phyloP scores from a whole-genome alignment of 2,329 filamentous ascomycete species.

The Metarhizium robertsii region DNA sequence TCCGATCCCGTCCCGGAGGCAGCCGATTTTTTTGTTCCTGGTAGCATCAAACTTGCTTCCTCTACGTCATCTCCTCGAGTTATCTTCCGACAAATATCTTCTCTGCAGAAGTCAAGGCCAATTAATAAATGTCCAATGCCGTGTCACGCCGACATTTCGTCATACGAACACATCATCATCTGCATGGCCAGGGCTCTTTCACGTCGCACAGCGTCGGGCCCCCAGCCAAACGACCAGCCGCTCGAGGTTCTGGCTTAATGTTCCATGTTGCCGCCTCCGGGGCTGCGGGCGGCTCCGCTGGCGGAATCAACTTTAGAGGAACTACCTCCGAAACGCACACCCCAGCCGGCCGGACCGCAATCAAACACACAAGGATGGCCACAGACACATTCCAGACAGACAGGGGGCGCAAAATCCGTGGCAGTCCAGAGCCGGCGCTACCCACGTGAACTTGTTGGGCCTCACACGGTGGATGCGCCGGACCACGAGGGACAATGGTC shows the following conservation, averaged over 20 bases:
- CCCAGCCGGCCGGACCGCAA: background rate
- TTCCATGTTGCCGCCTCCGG: background rate
- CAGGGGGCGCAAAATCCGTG: background rate
- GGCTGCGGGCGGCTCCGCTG: background rate
- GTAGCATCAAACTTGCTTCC: too few relatives aligned
- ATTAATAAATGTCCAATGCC: background rate
- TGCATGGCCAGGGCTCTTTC: background rate
- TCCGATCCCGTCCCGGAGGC: background rate
- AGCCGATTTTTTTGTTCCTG: background rate
- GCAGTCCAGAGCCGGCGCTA: background rate
- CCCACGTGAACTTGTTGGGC: too few relatives aligned
- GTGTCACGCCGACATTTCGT: background rate
- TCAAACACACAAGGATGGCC: background rate
- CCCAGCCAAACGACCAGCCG: too few relatives aligned
- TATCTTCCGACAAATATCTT: background rate
- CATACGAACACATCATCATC: background rate
- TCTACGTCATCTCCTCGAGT: background rate
- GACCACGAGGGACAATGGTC: background rate
- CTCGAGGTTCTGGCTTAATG: too few relatives aligned
- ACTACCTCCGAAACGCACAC: constrained; percentile 2
- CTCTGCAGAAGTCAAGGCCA: background rate
- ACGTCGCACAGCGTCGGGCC: background rate
- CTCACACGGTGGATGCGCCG: background rate
- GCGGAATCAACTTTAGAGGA: constrained; percentile 9
- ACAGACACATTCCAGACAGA: background rate